A percentile compares a stretch with the other conserved stretches of the same genome.
Conservation (phyloP, 345 rosid species). For the Acer yangbiense region DNA sequence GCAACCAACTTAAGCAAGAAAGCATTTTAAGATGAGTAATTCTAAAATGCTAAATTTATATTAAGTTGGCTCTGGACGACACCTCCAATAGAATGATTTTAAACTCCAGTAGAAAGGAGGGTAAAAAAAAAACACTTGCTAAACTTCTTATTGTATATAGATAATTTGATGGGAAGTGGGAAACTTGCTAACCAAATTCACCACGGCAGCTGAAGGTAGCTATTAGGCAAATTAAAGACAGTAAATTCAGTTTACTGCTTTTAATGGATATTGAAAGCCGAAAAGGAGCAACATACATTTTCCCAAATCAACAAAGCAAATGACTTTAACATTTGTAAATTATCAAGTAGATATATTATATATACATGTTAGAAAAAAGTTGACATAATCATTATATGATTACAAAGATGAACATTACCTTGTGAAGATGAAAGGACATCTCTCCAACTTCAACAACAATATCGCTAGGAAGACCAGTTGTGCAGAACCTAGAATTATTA, state of each 20-base stretch:
- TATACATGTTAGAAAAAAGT: not conserved
- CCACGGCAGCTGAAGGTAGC: not conserved
- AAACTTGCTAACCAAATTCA: not conserved
- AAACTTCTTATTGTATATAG: too few relatives aligned
- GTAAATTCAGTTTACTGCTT: not conserved
- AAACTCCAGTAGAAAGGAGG: not conserved
- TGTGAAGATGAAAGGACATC: constrained; percentile 97
- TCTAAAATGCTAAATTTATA: not conserved
- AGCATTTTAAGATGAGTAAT: not conserved
- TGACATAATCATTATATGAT: not conserved
- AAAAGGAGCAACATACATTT: not conserved
- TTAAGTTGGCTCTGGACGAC: not conserved
- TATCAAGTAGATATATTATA: not conserved
- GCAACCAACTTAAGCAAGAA: not conserved
- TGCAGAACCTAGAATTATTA: constrained; percentile 73
- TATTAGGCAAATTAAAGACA: constrained; percentile 1
- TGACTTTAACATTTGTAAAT: not conserved
- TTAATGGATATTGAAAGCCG: not conserved
- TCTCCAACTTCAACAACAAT: constrained; percentile 86
- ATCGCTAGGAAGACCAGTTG: constrained; percentile 95
- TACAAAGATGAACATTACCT: constrained; percentile 49
- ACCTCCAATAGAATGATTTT: not conserved
- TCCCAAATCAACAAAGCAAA: constrained; percentile 15
- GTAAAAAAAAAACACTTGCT: not conserved
- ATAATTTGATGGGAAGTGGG: not conserved